Evolutionary conservation across 345 rosid genomes (phyloP).

Genomic region (Ceriops decandra): DNA sequence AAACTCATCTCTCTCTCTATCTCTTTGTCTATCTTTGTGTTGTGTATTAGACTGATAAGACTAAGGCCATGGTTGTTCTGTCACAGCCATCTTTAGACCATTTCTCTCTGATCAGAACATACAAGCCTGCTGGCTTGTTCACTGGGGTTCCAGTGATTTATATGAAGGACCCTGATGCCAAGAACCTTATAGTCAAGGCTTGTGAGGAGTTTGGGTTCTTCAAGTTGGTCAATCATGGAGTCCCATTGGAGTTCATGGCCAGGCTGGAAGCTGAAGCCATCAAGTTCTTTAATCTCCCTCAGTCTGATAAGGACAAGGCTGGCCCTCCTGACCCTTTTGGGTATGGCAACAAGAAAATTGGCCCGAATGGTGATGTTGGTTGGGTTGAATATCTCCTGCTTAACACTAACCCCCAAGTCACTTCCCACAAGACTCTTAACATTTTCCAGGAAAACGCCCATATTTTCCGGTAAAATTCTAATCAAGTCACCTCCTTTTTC

Average conservation of each 20-base stretch:
- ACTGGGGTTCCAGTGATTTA: constrained; percentile 25
- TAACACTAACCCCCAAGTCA: constrained; percentile 23
- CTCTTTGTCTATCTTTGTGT: neutral
- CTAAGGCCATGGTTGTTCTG: constrained; percentile 19
- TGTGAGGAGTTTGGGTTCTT: constrained; percentile 54
- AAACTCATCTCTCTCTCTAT: neutral
- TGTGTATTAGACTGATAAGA: no score
- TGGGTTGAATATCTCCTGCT: constrained; percentile 52
- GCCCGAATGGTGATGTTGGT: constrained; percentile 51
- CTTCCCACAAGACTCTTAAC: constrained; percentile 9
- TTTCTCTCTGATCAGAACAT: constrained; percentile 10
- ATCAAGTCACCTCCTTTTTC: neutral
- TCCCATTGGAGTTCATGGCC: constrained; percentile 35
- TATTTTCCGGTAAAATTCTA: constrained; percentile 29
- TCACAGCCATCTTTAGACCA: constrained; percentile 19
- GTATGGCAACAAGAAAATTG: constrained; percentile 49
- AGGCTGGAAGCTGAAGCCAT: constrained; percentile 35
- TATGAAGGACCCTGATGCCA: constrained; percentile 33
- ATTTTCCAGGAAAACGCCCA: constrained; percentile 22
- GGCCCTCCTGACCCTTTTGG: constrained; percentile 45
- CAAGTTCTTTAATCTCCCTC: constrained; percentile 36
- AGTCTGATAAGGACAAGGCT: constrained; percentile 34
- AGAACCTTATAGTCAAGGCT: constrained; percentile 33
- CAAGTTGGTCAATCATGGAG: constrained; percentile 46
- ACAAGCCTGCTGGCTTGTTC: constrained; percentile 5